phyloP scores from a whole-genome alignment of 306 rosid species.

The Oemleria cerasiformis region DNA sequence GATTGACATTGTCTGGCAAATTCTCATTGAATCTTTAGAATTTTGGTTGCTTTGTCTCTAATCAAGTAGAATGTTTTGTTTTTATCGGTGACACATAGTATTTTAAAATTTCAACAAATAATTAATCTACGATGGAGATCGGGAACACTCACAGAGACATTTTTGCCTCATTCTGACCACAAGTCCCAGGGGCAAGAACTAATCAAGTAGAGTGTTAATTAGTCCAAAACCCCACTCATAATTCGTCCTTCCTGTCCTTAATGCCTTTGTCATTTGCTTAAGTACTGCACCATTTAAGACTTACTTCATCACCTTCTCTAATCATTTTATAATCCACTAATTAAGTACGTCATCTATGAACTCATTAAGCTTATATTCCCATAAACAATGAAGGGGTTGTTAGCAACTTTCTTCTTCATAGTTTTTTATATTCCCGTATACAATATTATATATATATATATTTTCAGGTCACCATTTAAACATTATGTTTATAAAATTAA shows the following conservation, averaged over 20 bases:
- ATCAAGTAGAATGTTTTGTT: conserved; percentile 24
- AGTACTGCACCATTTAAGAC: background rate
- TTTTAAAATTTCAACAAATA: no score
- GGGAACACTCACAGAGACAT: no score
- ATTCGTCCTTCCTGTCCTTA: conserved; percentile 9
- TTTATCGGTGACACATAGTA: no score
- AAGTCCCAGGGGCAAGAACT: no score
- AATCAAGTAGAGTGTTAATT: conserved; percentile 24
- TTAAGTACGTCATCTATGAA: background rate
- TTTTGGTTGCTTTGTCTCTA: conserved; percentile 34
- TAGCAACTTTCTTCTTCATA: no score
- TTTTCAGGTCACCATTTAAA: no score
- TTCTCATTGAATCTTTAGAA: conserved; percentile 14
- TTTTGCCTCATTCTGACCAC: no score
- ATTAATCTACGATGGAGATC: no score
- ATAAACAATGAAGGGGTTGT: background rate
- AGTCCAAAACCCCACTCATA: conserved; percentile 19
- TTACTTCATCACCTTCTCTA: background rate
- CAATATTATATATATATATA: no score
- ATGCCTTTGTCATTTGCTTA: background rate
- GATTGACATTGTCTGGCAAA: conserved; percentile 26
- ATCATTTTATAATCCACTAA: conserved; percentile 16
- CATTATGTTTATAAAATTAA: no score
- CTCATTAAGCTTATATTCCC: conserved; percentile 8
- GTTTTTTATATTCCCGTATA: no score